Evolutionary conservation across 164 flowering plant genomes (phyloP).

Genomic region (Brasenia schreberi): DNA sequence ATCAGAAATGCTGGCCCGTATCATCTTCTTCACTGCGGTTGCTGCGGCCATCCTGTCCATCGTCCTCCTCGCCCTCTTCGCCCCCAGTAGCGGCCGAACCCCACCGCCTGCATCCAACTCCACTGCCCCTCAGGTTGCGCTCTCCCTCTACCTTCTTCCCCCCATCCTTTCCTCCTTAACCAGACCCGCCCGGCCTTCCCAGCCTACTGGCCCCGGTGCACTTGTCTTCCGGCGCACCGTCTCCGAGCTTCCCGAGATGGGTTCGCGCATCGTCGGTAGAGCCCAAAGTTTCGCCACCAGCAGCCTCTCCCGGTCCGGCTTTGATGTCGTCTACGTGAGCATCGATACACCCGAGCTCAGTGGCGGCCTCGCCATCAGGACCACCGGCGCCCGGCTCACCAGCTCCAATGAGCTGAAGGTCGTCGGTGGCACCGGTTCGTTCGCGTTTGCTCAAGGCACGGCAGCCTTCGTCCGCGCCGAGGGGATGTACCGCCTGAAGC

Average conservation of each 20-base stretch:
- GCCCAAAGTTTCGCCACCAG: constrained; percentile 68
- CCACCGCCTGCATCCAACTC: not conserved
- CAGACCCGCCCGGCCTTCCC: constrained; percentile 8
- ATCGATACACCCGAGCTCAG: constrained; percentile 40
- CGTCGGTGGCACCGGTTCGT: constrained; percentile 84
- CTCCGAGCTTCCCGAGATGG: constrained; percentile 60
- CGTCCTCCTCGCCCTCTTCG: constrained; percentile 51
- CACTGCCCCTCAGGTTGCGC: constrained; percentile 12
- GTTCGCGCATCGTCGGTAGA: constrained; percentile 52
- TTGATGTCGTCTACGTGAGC: constrained; percentile 60
- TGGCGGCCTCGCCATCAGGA: constrained; percentile 58
- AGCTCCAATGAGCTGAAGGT: constrained; percentile 39
- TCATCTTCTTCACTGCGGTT: constrained; percentile 58
- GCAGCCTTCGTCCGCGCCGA: constrained; percentile 35
- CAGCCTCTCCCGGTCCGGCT: constrained; percentile 46
- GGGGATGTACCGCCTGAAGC: constrained; percentile 36
- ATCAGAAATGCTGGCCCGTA: constrained; percentile 28
- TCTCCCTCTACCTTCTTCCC: constrained; percentile 60
- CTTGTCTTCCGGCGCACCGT: constrained; percentile 53
- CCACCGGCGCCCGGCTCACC: constrained; percentile 25
- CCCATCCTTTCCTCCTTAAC: constrained; percentile 15
- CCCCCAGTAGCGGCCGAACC: constrained; percentile 6
- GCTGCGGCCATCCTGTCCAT: constrained; percentile 39
- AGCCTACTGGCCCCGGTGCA: constrained; percentile 21
- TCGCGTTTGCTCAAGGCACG: constrained; percentile 71